Evolutionary conservation across 2,329 filamentous ascomycete genomes (phyloP).

Genomic region (Diaporthe citriasiana): DNA sequence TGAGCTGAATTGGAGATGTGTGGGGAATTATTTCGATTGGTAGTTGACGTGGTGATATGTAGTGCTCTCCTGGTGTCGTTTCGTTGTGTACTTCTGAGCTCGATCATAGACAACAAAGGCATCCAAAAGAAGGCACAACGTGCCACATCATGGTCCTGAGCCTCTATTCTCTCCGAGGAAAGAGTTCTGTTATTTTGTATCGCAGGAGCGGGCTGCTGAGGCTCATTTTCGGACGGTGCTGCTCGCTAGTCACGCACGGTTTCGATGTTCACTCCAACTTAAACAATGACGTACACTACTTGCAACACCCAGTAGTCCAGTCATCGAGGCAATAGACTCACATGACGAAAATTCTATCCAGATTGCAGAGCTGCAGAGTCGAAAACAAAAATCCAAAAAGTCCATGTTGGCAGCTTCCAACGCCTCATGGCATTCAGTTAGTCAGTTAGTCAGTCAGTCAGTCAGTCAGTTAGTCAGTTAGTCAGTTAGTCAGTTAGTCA

Average conservation of each 20-base stretch:
- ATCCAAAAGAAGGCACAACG: not conserved
- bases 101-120: not conserved
- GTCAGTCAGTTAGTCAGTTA: no score
- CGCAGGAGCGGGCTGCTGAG: not conserved
- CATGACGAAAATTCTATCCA: not conserved
- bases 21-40: no score
- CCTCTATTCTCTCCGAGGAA: no score
- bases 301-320: not conserved
- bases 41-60: not conserved
- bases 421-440: not conserved
- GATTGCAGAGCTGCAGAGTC: not conserved
- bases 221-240: not conserved
- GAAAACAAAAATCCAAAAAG: not conserved
- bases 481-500: no score
- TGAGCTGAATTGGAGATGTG: not conserved
- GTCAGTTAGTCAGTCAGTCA: no score
- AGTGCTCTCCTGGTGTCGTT: not conserved
- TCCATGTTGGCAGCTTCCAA: not conserved
- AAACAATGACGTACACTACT: not conserved
- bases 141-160: not conserved
- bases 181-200: not conserved
- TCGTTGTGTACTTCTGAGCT: not conserved
- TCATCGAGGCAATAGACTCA: not conserved
- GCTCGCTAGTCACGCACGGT: not conserved
- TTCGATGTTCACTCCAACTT: not conserved